phyloP scores from a whole-genome alignment of 257 asterid species.

The Cinchona pubescens region DNA sequence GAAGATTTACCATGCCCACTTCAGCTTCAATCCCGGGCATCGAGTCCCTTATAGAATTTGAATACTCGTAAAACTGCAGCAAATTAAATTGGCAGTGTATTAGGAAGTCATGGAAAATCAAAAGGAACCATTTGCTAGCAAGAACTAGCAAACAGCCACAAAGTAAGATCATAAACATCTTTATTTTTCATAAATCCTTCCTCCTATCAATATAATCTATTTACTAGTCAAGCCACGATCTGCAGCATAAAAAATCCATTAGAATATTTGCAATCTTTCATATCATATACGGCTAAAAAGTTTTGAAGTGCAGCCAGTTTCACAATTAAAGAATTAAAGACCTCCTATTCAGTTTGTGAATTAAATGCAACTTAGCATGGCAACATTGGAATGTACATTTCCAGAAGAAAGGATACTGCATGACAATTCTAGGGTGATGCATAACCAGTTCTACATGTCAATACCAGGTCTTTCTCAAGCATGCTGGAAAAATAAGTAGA shows the following conservation, averaged over 20 bases:
- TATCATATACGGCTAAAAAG: not conserved
- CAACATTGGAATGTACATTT: not conserved
- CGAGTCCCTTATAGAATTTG: slow-evolving; percentile 41
- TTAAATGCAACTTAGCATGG: not conserved
- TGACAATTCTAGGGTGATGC: not conserved
- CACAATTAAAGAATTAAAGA: not conserved
- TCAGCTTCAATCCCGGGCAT: slow-evolving; percentile 34
- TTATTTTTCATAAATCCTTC: not conserved
- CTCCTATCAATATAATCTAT: not conserved
- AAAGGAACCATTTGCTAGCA: not conserved
- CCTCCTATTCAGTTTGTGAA: not conserved
- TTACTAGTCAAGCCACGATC: not conserved
- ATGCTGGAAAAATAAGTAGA: not conserved
- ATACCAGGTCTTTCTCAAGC: not conserved
- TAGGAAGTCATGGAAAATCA: not conserved
- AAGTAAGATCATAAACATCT: not conserved
- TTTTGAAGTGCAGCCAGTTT: not conserved
- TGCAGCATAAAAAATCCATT: not conserved
- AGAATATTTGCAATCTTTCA: not conserved
- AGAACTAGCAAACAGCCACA: not conserved
- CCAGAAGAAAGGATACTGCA: not conserved
- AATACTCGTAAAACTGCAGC: slow-evolving; percentile 60
- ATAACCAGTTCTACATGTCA: not conserved
- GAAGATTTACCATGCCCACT: slow-evolving; percentile 15
- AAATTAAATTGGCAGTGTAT: slow-evolving; percentile 10